Evolutionary conservation across 257 asterid species (phyloP).

Genomic region (Rehmannia glutinosa): DNA sequence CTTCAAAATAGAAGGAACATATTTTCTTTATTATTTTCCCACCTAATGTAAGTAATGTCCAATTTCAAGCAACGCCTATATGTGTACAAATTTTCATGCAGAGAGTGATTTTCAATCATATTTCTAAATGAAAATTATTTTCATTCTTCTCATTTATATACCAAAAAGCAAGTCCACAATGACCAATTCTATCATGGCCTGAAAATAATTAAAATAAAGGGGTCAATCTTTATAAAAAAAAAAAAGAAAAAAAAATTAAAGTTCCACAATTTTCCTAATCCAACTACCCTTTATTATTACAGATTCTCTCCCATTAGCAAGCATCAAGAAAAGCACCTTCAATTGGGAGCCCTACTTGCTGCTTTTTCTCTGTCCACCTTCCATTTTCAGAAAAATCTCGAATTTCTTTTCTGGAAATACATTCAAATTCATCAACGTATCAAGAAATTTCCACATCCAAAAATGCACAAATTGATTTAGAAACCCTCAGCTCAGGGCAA

Average conservation of each 20-base stretch:
- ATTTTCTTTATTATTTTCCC: too few species aligned
- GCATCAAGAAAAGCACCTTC: constrained; percentile 37
- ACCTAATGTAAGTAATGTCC: too few species aligned
- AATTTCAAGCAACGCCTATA: too few species aligned
- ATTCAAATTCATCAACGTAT: constrained; percentile 6
- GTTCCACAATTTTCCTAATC: background rate
- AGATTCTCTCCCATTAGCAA: constrained; percentile 20
- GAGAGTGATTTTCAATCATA: too few species aligned
- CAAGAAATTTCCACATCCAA: background rate
- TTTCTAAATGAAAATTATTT: too few species aligned
- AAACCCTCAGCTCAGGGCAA: background rate
- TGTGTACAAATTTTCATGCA: too few species aligned
- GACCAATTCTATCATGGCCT: too few species aligned
- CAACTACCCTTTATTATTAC: constrained; percentile 7
- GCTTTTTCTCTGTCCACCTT: constrained; percentile 15
- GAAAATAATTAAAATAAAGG: background rate
- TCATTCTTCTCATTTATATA: too few species aligned
- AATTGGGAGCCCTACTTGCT: background rate
- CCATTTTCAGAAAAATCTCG: constrained; percentile 9
- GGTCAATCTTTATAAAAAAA: background rate
- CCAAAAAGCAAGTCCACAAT: too few species aligned
- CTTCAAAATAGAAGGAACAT: too few species aligned
- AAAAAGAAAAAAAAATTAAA: background rate
- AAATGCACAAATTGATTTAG: constrained; percentile 18
- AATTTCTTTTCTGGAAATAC: background rate